Base-by-base conservation (phyloP, 129 eudicot genomes). In the Logfia minima region DNA sequence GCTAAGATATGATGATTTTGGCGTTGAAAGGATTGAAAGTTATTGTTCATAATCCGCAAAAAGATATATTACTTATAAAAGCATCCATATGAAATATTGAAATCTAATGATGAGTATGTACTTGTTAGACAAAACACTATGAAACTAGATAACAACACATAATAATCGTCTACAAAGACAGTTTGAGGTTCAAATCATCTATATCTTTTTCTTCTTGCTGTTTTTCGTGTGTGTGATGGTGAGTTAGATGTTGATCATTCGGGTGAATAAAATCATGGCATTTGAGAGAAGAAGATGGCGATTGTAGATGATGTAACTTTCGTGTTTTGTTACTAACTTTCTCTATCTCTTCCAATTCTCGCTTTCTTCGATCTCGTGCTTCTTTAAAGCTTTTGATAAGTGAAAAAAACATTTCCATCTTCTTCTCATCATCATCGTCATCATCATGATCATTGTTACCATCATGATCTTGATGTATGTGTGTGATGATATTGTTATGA, bases 361-460 rank as follows among this genome's bases (percentile, higher is more conserved):
- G 74, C 18, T 37, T 67, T 55, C 66, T 23, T 16, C 81, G 76
- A 43, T 76, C 79, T 4, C 81, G 81, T 3, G 77, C 82, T 66
- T 84, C 82, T 11, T 72, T 66, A 19, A 64, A 86, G 6, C 68
- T 84, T 84, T 58, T 70, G 18, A 86, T 66, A 1, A 86, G 28
- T 0, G 70, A 74, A 29, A 45, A 84, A 65, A 84, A 87, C 4
- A 78, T 81, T 61, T 87, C 88, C 88, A 87, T 81, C 78, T 87
- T 81, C 82, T 37, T 51, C 17, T 81, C 84, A 8, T 86, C 84
- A 3, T 77, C 77, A 0, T 68, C 66, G 0, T 76, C 75, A 2
- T 41, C 14, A 0, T 66, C 39, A 24, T 24, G 26, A 24, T 24
- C 5, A 35, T 35, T 5, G 6, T 35, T 7, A 35, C 6, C 8